These are phyloP conservation scores for Annulohypoxylon moriforme DNA, from an alignment of 495 filamentous ascomycete genomes.

Conservation along the genomic window DNA sequence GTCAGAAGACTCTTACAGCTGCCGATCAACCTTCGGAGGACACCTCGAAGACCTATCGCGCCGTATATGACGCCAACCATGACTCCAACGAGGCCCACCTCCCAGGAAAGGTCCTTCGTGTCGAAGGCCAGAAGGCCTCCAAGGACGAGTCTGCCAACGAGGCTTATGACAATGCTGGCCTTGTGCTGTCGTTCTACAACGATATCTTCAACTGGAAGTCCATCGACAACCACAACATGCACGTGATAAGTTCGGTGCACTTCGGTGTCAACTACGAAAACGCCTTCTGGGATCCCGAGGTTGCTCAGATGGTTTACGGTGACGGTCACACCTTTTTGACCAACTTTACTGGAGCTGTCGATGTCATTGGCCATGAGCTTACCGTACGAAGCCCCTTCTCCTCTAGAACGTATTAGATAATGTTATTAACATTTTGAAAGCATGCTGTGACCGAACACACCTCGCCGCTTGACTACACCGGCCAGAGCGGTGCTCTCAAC, in stretches of 20 bases:
- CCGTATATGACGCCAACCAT: constrained; percentile 53
- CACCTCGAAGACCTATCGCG: constrained; percentile 49
- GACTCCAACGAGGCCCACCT: constrained; percentile 48
- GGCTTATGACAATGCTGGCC: constrained; percentile 55
- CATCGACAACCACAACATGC: constrained; percentile 57
- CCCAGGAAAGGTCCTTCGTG: constrained; percentile 51
- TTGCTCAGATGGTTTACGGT: constrained; percentile 59
- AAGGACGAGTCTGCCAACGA: constrained; percentile 52
- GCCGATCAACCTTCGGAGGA: constrained; percentile 18
- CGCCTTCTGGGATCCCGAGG: constrained; percentile 53
- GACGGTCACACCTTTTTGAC: constrained; percentile 58
- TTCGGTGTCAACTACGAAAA: constrained; percentile 58
- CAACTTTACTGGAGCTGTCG: constrained; percentile 56
- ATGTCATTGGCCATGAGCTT: constrained; percentile 65
- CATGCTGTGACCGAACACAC: constrained; percentile 63
- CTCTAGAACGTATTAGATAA: too few relatives aligned
- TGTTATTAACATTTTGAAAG: constrained; percentile 11
- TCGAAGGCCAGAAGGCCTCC: constrained; percentile 52
- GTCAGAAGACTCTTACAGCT: constrained; percentile 18
- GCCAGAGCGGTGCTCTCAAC: constrained; percentile 62
- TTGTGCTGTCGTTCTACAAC: constrained; percentile 57
- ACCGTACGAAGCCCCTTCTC: constrained; percentile 38
- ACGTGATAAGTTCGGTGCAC: constrained; percentile 58
- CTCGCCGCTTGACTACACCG: constrained; percentile 55
- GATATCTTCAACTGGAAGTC: constrained; percentile 58